These are phyloP conservation scores for Conoideocrella luteorostrata DNA, from an alignment of 2,329 filamentous ascomycete species.

Conservation along the genomic window DNA sequence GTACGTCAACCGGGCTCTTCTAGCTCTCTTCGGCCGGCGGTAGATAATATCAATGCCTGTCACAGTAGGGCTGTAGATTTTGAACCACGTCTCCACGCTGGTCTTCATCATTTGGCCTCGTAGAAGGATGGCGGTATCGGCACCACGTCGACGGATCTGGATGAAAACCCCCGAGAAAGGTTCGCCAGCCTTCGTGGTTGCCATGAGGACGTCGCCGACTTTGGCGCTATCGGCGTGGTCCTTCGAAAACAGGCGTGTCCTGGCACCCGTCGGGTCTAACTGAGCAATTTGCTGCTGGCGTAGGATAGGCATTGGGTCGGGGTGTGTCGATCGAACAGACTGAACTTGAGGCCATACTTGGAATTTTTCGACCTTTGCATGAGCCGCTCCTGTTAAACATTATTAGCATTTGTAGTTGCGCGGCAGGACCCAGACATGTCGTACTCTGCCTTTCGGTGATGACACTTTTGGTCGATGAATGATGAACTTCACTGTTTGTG, in stretches of 20 bases:
- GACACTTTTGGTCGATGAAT: conserved; percentile 17
- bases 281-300: conserved; percentile 61
- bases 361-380: conserved; percentile 33
- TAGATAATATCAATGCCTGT: conserved; percentile 91
- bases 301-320: conserved; percentile 63
- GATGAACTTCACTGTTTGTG: conserved; percentile 25
- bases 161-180: conserved; percentile 86
- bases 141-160: conserved; percentile 77
- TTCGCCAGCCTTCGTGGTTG: conserved; percentile 73
- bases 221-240: conserved; percentile 72
- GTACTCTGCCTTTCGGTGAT: conserved; percentile 30
- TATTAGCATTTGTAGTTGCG: conserved; percentile 11
- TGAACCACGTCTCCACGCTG: conserved; percentile 95
- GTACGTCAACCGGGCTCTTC: conserved; percentile 82
- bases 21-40: conserved; percentile 74
- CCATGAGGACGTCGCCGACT: conserved; percentile 84
- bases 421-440: conserved; percentile 8
- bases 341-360: conserved; percentile 50
- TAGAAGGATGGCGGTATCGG: conserved; percentile 82
- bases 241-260: conserved; percentile 73
- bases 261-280: conserved; percentile 80
- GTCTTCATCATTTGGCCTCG: conserved; percentile 80
- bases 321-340: conserved; percentile 48
- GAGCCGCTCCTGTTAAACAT: conserved; percentile 23
- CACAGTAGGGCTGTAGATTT: conserved; percentile 86